Conservation (phyloP, 352 stramenopile genomes). For the Globisporangium paddicum region DNA sequence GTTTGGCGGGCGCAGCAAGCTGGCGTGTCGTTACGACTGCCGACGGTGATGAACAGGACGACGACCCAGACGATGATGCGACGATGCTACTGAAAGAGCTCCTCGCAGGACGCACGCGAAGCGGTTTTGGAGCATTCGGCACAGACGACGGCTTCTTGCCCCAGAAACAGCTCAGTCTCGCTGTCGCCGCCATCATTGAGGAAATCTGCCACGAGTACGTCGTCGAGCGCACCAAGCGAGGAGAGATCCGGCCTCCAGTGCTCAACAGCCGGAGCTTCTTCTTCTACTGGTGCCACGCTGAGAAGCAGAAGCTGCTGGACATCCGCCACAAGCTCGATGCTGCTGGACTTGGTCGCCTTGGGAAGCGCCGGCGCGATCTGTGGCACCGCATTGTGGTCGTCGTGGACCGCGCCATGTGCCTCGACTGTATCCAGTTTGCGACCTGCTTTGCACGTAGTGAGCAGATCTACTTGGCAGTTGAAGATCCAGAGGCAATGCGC, state of each 20-base stretch:
- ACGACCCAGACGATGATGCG: constrained; percentile 5
- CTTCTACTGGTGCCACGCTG: constrained; percentile 84
- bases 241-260: constrained; percentile 29
- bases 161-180: constrained; percentile 62
- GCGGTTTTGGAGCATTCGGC: constrained; percentile 70
- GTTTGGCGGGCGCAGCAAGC: background rate
- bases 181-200: constrained; percentile 44
- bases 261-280: constrained; percentile 84
- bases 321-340: constrained; percentile 53
- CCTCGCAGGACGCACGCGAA: constrained; percentile 42
- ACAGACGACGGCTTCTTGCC: constrained; percentile 53
- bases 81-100: constrained; percentile 32
- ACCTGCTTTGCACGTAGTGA: constrained; percentile 39
- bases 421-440: constrained; percentile 68
- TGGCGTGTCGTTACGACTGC: background rate
- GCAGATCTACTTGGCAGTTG: constrained; percentile 30
- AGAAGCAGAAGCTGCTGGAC: constrained; percentile 84
- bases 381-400: constrained; percentile 56
- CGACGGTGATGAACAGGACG: background rate
- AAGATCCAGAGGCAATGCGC: constrained; percentile 40
- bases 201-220: constrained; percentile 65
- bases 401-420: constrained; percentile 72
- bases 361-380: constrained; percentile 9
- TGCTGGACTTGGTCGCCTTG: background rate
- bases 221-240: constrained; percentile 51